Percentiles rank a stretch among this genome's conserved stretches.
These are phyloP conservation scores for Tulasnella sp. DNA, from an alignment of 768 basidiomycete genomes.

Conservation along the genomic window DNA sequence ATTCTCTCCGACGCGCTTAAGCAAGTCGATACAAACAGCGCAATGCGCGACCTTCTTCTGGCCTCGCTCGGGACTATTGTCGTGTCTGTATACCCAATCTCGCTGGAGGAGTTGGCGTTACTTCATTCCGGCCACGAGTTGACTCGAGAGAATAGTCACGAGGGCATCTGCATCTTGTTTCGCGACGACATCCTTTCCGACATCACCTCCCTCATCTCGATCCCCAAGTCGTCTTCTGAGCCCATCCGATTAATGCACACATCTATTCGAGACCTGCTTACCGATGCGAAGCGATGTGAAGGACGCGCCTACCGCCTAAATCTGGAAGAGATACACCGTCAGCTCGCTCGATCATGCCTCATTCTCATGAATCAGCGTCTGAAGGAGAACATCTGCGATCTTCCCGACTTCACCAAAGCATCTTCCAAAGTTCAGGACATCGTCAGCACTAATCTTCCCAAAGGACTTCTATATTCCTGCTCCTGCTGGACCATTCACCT, in stretches of 20 bases:
- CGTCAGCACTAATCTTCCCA: background rate
- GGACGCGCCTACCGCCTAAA: background rate
- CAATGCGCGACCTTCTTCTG: background rate
- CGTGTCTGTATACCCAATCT: background rate
- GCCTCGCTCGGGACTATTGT: background rate
- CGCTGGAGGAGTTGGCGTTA: background rate
- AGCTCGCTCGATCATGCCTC: background rate
- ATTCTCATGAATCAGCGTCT: background rate
- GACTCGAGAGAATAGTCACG: background rate
- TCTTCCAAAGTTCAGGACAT: background rate
- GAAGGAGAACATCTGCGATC: background rate
- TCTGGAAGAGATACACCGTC: background rate
- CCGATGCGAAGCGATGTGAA: background rate
- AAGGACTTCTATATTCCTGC: background rate
- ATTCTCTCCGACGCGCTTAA: background rate
- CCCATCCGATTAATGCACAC: background rate
- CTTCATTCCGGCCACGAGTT: background rate
- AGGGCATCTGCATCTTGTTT: background rate
- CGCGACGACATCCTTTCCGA: background rate
- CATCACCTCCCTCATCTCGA: background rate
- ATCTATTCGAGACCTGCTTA: background rate
- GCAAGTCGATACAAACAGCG: background rate
- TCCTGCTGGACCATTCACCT: background rate
- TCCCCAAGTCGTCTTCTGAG: background rate
- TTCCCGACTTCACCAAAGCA: background rate